These are phyloP conservation scores for Mycena chlorophos DNA, from an alignment of 768 basidiomycete genomes.

Conservation along the genomic window DNA sequence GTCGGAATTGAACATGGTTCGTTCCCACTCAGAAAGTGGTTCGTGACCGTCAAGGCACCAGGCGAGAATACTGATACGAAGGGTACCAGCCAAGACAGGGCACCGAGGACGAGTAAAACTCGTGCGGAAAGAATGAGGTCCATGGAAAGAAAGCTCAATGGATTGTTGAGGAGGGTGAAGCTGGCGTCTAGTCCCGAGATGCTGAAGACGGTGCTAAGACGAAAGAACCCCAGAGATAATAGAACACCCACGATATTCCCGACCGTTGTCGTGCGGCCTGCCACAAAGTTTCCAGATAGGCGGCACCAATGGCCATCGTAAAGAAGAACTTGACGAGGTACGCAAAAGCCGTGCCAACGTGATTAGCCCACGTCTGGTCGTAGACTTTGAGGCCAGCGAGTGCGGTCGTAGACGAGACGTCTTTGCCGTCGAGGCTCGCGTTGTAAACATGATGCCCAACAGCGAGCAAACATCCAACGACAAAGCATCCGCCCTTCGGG, in stretches of 20 bases:
- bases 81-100: conserved; percentile 2
- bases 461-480: conserved; percentile 1
- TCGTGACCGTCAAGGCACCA: conserved; percentile 5
- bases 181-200: conserved; percentile 8
- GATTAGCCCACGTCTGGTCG: conserved; percentile 12
- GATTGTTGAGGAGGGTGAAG: conserved; percentile 6
- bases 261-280: conserved; percentile 5
- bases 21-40: not conserved
- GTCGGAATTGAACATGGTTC: not conserved
- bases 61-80: conserved; percentile 7
- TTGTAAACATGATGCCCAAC: conserved; percentile 8
- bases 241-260: conserved; percentile 1
- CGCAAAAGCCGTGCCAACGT: conserved; percentile 2
- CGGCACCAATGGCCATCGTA: not conserved
- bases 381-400: not conserved
- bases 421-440: not conserved
- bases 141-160: conserved; percentile 2
- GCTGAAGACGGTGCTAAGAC: not conserved
- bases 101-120: conserved; percentile 4
- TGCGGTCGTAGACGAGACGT: not conserved
- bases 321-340: conserved; percentile 12
- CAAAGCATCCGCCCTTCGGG: not conserved
- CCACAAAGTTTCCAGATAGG: conserved; percentile 8
- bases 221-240: not conserved
- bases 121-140: conserved; percentile 11